Evolutionary conservation across 345 rosid genomes (phyloP).

Genomic region (Populus davidiana): DNA sequence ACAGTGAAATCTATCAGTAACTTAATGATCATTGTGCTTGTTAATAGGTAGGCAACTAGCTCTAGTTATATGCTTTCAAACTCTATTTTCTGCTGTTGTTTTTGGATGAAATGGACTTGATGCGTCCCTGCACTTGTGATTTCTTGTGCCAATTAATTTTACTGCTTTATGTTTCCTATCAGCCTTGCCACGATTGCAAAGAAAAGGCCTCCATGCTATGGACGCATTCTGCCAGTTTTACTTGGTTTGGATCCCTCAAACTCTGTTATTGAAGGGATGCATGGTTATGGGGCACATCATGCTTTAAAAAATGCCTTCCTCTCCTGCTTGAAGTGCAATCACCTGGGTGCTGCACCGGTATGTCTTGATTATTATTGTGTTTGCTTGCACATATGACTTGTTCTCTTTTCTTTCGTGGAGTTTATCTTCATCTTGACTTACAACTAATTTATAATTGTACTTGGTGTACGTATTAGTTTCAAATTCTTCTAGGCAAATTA

Average conservation of each 20-base stretch:
- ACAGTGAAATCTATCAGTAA: slow-evolving; percentile 70
- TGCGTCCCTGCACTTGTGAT: not conserved
- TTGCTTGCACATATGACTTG: not conserved
- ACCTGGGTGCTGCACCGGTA: slow-evolving; percentile 98
- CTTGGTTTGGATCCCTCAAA: slow-evolving; percentile 79
- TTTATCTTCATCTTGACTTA: not conserved
- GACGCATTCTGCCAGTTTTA: slow-evolving; percentile 87
- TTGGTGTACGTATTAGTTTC: not conserved
- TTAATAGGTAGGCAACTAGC: slow-evolving; percentile 52
- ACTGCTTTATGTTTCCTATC: slow-evolving; percentile 28
- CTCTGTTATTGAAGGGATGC: slow-evolving; percentile 54
- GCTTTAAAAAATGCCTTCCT: slow-evolving; percentile 70
- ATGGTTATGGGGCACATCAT: slow-evolving; percentile 57
- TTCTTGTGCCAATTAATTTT: not conserved
- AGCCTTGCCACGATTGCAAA: slow-evolving; percentile 86
- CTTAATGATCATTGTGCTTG: slow-evolving; percentile 61
- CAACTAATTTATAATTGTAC: not conserved
- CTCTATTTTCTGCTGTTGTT: not conserved
- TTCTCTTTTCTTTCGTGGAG: not conserved
- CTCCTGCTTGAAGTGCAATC: slow-evolving; percentile 75
- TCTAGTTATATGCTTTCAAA: slow-evolving; percentile 8
- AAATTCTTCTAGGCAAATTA: not conserved
- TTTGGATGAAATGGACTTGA: not conserved
- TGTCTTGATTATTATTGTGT: slow-evolving; percentile 15
- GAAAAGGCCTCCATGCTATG: slow-evolving; percentile 82